Base-by-base conservation (phyloP, 2,329 filamentous ascomycete genomes). In the Camptophora hylomeconis region DNA sequence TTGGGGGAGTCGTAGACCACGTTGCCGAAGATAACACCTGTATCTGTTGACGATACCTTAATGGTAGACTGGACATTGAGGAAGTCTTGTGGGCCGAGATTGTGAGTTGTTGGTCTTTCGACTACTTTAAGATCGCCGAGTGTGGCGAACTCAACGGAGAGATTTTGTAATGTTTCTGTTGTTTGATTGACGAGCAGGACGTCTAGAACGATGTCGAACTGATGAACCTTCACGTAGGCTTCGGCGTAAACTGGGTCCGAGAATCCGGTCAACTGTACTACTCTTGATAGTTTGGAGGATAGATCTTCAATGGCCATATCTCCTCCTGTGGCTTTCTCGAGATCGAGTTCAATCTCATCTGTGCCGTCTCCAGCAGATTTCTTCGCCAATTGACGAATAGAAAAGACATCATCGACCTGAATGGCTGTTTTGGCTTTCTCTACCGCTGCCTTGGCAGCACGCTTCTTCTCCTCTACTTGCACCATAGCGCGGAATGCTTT, bases 211-310 rank as follows among this genome's bases (percentile, higher is more conserved):
- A 98, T 98, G 50, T 98, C 89, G 49, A 98, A 98, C 54, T 98
- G 89, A 54, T 95, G 86, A 7, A 98, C 87, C 54, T 92, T 93
- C 49, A 98, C 87, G 47, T 98, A 98, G 4, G 89, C 89, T 58
- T 98, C 89, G n/a, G 83, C 89, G 47, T 98, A 98, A 9, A 98
- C 89, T 2, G 89, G 79, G 50, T 98, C 89, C 0, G 89, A 95
- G 68, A 98, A 98, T 37, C 89, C 89, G 11, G 89, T 98, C 24
- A 98, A 71, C 56, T 98, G 89, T 13, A 98, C 89, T 20, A 98
- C 87, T 9, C 89, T 75, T 61, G 80, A 94, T 37, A 98, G 73
- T 58, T 98, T 98, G 31, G 84, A 93, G 8, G 81, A 79, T 3
- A 94, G 66, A 41, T 94, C 84, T 51, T 94, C 89, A 2, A 79